Evolutionary conservation across 805 yeast species (phyloP).

Genomic region (Suhomyces emberorum): DNA sequence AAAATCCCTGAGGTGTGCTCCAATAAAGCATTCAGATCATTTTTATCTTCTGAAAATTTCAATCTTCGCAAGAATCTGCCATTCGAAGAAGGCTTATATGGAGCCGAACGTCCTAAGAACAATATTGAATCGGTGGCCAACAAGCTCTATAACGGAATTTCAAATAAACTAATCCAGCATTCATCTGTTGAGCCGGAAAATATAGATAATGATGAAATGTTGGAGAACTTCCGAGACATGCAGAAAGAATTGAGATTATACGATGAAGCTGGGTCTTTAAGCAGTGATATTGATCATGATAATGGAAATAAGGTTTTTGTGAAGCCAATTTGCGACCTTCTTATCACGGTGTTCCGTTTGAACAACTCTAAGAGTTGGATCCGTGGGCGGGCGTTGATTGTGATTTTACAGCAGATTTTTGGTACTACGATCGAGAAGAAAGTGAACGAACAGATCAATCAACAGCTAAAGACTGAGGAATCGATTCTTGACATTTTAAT

Average conservation of each 20-base stretch:
- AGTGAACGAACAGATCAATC: slow-evolving; percentile 44
- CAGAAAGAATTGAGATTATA: slow-evolving; percentile 51
- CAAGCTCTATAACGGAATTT: slow-evolving; percentile 30
- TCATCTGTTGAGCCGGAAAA: slow-evolving; percentile 2
- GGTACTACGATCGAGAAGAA: slow-evolving; percentile 85
- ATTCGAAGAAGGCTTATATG: slow-evolving; percentile 19
- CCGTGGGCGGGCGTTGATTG: slow-evolving; percentile 77
- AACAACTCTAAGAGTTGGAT: slow-evolving; percentile 70
- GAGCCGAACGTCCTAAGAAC: slow-evolving; percentile 7
- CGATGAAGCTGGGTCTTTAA: slow-evolving; percentile 34
- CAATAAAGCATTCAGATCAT: slow-evolving; percentile 67
- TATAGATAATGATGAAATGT: slow-evolving; percentile 13
- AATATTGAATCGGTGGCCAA: slow-evolving; percentile 32
- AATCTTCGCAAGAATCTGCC: slow-evolving; percentile 28
- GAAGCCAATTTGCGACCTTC: slow-evolving; percentile 76
- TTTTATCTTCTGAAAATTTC: slow-evolving; percentile 71
- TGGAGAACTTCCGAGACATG: slow-evolving; percentile 44
- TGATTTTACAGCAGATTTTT: slow-evolving; percentile 77
- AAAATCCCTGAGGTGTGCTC: slow-evolving; percentile 67
- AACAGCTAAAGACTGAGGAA: slow-evolving; percentile 37
- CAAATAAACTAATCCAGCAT: slow-evolving; percentile 11
- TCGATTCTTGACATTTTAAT: slow-evolving; percentile 39
- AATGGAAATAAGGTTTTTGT: slow-evolving; percentile 48
- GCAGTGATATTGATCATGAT: too few relatives aligned
- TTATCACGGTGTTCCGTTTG: slow-evolving; percentile 66